Evolutionary conservation across 208 protist species (phyloP), one percentile per base, ranked within the genome.

Genomic region (Leishmania amazonensis): DNA sequence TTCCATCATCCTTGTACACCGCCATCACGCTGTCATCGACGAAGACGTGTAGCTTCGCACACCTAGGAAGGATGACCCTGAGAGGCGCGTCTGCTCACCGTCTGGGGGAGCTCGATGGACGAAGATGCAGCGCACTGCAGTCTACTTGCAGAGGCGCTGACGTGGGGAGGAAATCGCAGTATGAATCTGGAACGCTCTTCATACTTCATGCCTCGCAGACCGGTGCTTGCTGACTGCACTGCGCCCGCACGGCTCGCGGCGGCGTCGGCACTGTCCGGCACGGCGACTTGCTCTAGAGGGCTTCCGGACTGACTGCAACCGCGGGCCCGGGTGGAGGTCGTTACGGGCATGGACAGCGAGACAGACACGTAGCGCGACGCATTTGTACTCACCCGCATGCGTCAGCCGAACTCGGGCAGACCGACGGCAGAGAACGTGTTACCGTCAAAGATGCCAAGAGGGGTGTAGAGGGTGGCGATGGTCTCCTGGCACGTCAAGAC

Each of bases 1-100:
- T 67, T 7, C 80, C 84, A 51, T 83, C 81, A 78, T 89, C 77
- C 77, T 86, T 81, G 80, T 87, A 80, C 53, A 89, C 71, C 76
- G 89, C 81, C 24, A 85, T 79, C 17, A 80, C 78, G 74, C 80
- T 84, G 64, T 79, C 72, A 73, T 87, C 84, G 42, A 87, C 72
- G 42, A 81, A 81, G 38, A 84, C 38, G 76, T 81, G 84, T 62
- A 87, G 73, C 72, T 38, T 54, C 45, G 68, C 75, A 58, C 38
- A 53, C 35, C 35, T 31, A 35, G 58, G 53, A 45, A 57, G 75
- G 31, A 54, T 42, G 28, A 35, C 38, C 11, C 47, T 75, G 47
- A 65, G 65, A 21, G 8, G 75, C 84, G 35, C 24, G 58, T 6
- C 79, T 62, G 54, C 79, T 76, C 53, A 80, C 35, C n/a, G 80